Conservation (phyloP, 176 grass and related monocot species). For the Areca catechu region DNA sequence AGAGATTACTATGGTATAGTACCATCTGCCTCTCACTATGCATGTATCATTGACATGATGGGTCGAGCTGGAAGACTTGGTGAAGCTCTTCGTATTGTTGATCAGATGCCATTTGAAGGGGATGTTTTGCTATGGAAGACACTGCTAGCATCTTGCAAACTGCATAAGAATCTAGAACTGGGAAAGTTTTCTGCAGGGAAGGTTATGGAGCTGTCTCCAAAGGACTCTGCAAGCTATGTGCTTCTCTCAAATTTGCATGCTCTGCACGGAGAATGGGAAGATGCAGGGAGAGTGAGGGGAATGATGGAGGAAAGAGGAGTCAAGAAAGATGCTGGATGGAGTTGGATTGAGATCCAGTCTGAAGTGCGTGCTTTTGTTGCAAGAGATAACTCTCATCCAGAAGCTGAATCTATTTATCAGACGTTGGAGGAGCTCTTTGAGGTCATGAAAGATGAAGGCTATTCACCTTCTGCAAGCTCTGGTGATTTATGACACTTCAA, state of each 20-base stretch:
- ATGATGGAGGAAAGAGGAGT: constrained; percentile 51
- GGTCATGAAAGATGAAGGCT: constrained; percentile 45
- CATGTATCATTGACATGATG: constrained; percentile 64
- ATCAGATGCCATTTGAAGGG: constrained; percentile 39
- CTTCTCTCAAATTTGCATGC: constrained; percentile 68
- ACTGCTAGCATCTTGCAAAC: constrained; percentile 44
- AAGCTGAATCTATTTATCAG: constrained; percentile 38
- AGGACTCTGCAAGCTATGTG: constrained; percentile 52
- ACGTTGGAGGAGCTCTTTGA: constrained; percentile 37
- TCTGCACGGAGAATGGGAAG: constrained; percentile 55
- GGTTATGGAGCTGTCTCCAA: constrained; percentile 41
- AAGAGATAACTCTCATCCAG: constrained; percentile 33
- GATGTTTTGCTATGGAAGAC: constrained; percentile 56
- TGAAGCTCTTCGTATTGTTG: constrained; percentile 38
- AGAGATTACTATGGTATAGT: constrained; percentile 4
- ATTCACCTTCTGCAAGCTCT: neutral
- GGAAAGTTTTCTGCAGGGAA: constrained; percentile 44
- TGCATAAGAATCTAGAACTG: constrained; percentile 57
- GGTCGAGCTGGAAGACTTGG: constrained; percentile 49
- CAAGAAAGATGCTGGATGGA: constrained; percentile 53
- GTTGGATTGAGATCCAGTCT: constrained; percentile 67
- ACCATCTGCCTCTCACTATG: constrained; percentile 35
- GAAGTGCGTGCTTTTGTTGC: constrained; percentile 42
- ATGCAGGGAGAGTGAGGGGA: constrained; percentile 27
- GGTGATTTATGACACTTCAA: too few relatives aligned